Base-by-base conservation (phyloP, 2,329 filamentous ascomycete species). In the Leptodontidium sp. region DNA sequence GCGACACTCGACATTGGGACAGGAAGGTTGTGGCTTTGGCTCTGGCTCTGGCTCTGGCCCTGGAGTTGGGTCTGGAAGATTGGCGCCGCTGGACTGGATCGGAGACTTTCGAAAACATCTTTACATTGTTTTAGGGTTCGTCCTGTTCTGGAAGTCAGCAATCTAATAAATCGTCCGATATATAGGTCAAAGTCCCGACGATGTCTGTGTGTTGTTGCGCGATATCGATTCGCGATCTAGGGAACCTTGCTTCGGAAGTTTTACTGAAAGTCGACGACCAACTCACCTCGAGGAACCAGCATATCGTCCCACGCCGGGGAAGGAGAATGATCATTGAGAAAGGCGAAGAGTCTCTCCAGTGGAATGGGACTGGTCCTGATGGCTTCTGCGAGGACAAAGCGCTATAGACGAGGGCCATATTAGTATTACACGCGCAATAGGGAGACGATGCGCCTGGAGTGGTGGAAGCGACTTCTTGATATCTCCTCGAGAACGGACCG, bases 361-460 rank as follows among this genome's bases (percentile, higher is more conserved):
- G 81, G 78, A 66, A 85, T 78, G 53, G 79, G 77, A 67, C 81
- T 80, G 52, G 79, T 79, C 75, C 85, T 87, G 72, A 87, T 79
- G 71, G 84, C 82, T 75, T 87, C 85, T 73, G 84, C 82, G 71
- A 87, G 80, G 67, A 87, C 77, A 74, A 82, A 81, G 67, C 76
- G 77, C 77, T 78, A 68, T 67, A 68, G 57, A 50, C 62, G 67
- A 43, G 50, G 50, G 65, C 62, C 62, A 59, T 57, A 72, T 76
- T 69, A 76, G 73, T 71, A 67, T 68, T 71, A 72, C 55, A 72
- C 64, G 68, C 70, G 68, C 71, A 64, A 65, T 68, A 68, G 66
- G 59, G 45, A 68, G 38, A 67, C 55, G 35, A 66, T 62, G 65
- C 71, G 70, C 72, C 49, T 66, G 63, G 64, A 68, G 68, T 64